These are phyloP conservation scores for Arxiozyma slooffiae DNA, from an alignment of 1,139 yeast species.

Conservation along the genomic window DNA sequence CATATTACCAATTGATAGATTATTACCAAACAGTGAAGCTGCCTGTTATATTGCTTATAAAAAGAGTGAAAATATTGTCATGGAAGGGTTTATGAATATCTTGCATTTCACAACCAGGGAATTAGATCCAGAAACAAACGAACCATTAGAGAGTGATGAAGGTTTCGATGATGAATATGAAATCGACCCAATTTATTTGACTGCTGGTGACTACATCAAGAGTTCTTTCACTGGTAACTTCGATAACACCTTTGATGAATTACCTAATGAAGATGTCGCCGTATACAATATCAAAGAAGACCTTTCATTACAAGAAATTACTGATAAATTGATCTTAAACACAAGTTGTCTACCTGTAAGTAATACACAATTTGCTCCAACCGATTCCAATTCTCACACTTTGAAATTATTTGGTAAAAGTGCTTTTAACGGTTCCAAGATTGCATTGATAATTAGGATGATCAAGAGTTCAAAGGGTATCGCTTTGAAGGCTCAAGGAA, in stretches of 20 bases:
- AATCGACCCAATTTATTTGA: constrained; percentile 66
- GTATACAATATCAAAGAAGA: constrained; percentile 49
- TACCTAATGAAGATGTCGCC: constrained; percentile 48
- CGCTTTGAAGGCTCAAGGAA: constrained; percentile 67
- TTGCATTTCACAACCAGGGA: constrained; percentile 74
- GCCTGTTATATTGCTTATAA: constrained; percentile 70
- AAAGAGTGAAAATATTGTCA: constrained; percentile 40
- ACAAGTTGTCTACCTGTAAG: constrained; percentile 59
- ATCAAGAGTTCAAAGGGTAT: constrained; percentile 66
- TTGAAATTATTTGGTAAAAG: constrained; percentile 80
- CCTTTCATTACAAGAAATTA: constrained; percentile 41
- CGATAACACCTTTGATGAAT: constrained; percentile 63
- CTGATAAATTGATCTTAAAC: constrained; percentile 42
- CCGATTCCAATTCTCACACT: constrained; percentile 53
- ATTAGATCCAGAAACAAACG: constrained; percentile 63
- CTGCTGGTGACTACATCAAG: constrained; percentile 71
- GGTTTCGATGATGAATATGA: constrained; percentile 93
- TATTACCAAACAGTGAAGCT: constrained; percentile 64
- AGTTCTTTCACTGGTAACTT: constrained; percentile 78
- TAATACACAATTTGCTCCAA: constrained; percentile 58
- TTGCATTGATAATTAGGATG: constrained; percentile 61
- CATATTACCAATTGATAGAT: constrained; percentile 60
- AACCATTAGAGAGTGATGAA: constrained; percentile 60
- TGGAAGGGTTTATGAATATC: constrained; percentile 55
- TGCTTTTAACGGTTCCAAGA: constrained; percentile 52